Conservation (phyloP, 2,329 filamentous ascomycete species). For the Teratosphaeria destructans region DNA sequence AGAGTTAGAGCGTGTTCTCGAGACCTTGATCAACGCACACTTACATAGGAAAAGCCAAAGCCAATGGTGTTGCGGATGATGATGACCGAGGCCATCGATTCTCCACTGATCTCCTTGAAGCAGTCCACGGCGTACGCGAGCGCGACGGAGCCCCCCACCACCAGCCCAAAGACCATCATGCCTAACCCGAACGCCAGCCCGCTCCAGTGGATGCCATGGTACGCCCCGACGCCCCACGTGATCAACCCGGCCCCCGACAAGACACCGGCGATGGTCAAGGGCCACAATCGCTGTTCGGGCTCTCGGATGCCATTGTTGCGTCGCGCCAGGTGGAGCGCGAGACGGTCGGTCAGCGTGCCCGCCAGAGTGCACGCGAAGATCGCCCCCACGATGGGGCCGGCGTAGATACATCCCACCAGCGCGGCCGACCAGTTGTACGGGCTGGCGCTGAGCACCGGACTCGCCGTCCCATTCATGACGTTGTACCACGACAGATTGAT, state of each 20-base stretch:
- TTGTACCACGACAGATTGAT: conserved; percentile 32
- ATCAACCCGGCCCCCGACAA: conserved; percentile 35
- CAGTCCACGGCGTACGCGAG: conserved; percentile 37
- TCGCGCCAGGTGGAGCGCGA: conserved; percentile 25
- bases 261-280: conserved; percentile 30
- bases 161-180: conserved; percentile 15
- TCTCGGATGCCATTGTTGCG: conserved; percentile 30
- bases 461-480: conserved; percentile 33
- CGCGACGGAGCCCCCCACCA: conserved; percentile 14
- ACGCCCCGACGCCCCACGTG: conserved; percentile 43
- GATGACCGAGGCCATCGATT: conserved; percentile 37
- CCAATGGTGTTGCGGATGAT: conserved; percentile 39
- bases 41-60: conserved; percentile 21
- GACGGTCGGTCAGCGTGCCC: conserved; percentile 25
- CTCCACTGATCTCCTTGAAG: conserved; percentile 35
- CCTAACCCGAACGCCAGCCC: conserved; percentile 33
- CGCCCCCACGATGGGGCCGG: conserved; percentile 27
- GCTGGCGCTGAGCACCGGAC: conserved; percentile 25
- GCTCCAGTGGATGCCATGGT: conserved; percentile 36
- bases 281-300: conserved; percentile 31
- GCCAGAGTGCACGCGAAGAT: conserved; percentile 26
- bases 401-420: conserved; percentile 29
- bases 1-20: conserved; percentile 1
- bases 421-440: conserved; percentile 28
- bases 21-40: background rate